Conservation (phyloP, 495 filamentous ascomycete genomes). For the Neurospora sp. region DNA sequence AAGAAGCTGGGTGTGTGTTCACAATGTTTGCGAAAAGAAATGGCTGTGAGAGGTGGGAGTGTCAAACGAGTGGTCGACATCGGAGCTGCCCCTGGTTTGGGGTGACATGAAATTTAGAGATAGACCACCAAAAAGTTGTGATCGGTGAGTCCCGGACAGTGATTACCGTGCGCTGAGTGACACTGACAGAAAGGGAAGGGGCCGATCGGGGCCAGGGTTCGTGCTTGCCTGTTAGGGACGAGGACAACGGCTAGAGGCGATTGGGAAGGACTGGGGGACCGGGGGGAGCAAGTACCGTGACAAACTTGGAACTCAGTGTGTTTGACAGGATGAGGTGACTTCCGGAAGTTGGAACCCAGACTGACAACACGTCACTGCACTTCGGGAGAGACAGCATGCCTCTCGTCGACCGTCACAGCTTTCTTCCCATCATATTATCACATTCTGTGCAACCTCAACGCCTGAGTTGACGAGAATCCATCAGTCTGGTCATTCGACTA, state of each 20-base stretch:
- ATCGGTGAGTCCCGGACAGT: neutral
- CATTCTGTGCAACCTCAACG: neutral
- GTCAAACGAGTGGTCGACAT: neutral
- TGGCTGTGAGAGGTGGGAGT: neutral
- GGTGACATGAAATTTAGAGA: neutral
- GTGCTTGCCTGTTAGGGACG: neutral
- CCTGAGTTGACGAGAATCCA: neutral
- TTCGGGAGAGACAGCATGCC: neutral
- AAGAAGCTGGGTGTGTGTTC: neutral
- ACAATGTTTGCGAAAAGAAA: neutral
- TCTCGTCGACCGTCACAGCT: neutral
- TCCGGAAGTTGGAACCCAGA: neutral
- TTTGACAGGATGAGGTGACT: neutral
- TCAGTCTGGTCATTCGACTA: neutral
- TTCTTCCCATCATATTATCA: neutral
- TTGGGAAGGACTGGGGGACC: neutral
- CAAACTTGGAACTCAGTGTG: neutral
- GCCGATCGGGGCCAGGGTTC: neutral
- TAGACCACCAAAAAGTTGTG: neutral
- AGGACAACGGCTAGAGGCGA: neutral
- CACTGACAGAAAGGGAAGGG: neutral
- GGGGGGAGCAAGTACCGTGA: neutral
- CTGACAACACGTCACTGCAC: neutral
- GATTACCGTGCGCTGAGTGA: neutral
- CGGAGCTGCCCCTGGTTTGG: neutral